Base-by-base conservation (phyloP, 2,329 filamentous ascomycete species). In the Fusarium sp. region DNA sequence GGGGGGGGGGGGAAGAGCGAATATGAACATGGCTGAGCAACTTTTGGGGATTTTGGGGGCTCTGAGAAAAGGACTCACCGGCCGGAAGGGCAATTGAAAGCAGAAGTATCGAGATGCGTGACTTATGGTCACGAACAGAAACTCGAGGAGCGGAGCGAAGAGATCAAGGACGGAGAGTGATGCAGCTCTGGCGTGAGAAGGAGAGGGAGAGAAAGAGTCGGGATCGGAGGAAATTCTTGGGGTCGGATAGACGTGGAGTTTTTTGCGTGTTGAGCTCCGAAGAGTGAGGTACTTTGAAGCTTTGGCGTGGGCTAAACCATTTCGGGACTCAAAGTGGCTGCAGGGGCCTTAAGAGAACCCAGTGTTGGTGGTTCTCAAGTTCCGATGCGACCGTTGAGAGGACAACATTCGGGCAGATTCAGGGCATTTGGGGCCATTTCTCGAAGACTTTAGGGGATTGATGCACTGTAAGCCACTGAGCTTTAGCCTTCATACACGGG, bases 181-280 rank as follows among this genome's bases (percentile, higher is more conserved):
- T 71, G 70, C 73, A 72, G 63, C 66, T 75, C 74, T 73, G 65
- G 64, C 71, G 78, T 77, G 78, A 74, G 79, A 78, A 78, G 77
- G 79, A 79, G 77, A 76, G 75, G 76, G 77, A 78, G 74, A 73
- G 73, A 73, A 77, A 76, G 69, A 74, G 71, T 77, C 66, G 68
- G 77, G 76, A 78, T 79, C 75, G 78, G 78, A 77, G 77, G 66
- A 69, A 69, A 80, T 80, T 77, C 77, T 82, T 82, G 80, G 81
- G 81, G 81, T 79, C 81, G 77, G 67, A 68, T 62, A 63, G 76
- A 77, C 70, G 75, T 76, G 78, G 77, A 79, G 79, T 81, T 82
- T 83, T 83, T 82, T 77, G 72, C 76, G 61, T 77, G 81, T 83
- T 82, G 82, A 83, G 81, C 81, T 82, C 79, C 78, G 78, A 79